phyloP scores from a whole-genome alignment of 169 alveolate species.

The Eimeria tenella region DNA sequence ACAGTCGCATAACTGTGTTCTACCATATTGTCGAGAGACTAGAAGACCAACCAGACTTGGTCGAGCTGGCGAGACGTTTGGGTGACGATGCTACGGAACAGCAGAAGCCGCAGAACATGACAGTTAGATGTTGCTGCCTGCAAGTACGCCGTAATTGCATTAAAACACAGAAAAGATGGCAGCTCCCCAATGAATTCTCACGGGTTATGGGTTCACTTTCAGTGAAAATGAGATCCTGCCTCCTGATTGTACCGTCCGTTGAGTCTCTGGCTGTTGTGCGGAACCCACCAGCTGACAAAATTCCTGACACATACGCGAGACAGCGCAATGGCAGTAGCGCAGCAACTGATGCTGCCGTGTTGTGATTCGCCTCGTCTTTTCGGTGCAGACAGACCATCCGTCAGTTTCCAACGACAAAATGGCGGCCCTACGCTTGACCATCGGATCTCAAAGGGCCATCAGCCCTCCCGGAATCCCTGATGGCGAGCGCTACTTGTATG shows the following conservation, averaged over 20 bases:
- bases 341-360: too few species aligned
- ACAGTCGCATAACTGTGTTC: constrained; percentile 71
- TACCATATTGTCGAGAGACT: constrained; percentile 71
- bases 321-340: too few species aligned
- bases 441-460: constrained; percentile 19
- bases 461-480: constrained; percentile 72
- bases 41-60: constrained; percentile 70
- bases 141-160: constrained; percentile 22
- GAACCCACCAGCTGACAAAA: too few species aligned
- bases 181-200: too few species aligned
- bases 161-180: too few species aligned
- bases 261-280: too few species aligned
- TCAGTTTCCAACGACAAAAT: constrained; percentile 26
- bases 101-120: constrained; percentile 57
- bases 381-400: constrained; percentile 70
- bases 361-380: neutral
- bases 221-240: too few species aligned
- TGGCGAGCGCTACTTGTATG: constrained; percentile 61
- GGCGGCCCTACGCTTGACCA: constrained; percentile 41
- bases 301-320: too few species aligned
- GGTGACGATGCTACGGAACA: constrained; percentile 52
- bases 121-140: constrained; percentile 41
- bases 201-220: too few species aligned
- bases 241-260: too few species aligned
- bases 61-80: constrained; percentile 50